phyloP scores from a whole-genome alignment of 371 early-diverging fungal genomes.

The Mortierella sp. region DNA sequence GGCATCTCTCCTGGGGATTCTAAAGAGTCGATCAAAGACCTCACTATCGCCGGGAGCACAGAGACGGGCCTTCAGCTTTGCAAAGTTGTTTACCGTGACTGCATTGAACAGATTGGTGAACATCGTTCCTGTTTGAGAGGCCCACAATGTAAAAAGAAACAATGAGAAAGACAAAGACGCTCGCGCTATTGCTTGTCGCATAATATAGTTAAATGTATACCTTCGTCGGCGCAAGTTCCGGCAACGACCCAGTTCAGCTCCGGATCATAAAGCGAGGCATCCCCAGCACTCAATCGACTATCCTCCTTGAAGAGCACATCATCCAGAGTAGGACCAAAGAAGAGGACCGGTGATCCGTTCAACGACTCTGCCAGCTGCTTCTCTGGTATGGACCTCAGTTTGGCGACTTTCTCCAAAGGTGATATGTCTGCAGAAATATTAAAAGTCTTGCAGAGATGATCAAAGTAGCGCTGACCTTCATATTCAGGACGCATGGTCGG shows the following conservation, averaged over 20 bases:
- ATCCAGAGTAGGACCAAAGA: slow-evolving; percentile 19
- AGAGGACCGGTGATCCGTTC: background rate
- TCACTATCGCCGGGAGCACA: slow-evolving; percentile 3
- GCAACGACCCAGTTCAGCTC: slow-evolving; percentile 16
- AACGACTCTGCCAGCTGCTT: slow-evolving; percentile 2
- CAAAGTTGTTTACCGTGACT: background rate
- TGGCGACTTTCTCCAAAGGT: slow-evolving; percentile 11
- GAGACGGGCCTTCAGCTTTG: slow-evolving; percentile 3
- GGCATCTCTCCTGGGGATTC: background rate
- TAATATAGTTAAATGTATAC: background rate
- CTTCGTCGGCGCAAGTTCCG: slow-evolving; percentile 14
- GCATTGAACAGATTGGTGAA: background rate
- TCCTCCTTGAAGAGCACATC: slow-evolving; percentile 11
- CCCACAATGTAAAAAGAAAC: background rate
- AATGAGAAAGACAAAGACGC: background rate
- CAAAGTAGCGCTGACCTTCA: slow-evolving; percentile 20
- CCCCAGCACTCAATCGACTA: background rate
- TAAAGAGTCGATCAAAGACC: slow-evolving; percentile 13
- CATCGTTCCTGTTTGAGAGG: slow-evolving; percentile 5
- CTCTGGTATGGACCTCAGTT: slow-evolving; percentile 3
- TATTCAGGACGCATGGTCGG: background rate
- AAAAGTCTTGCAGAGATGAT: slow-evolving; percentile 17
- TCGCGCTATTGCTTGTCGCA: no score
- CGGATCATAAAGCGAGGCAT: background rate
- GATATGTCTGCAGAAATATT: background rate